Evolutionary conservation across 805 yeast genomes (phyloP).

Genomic region (Saccharomycopsis malanga): DNA sequence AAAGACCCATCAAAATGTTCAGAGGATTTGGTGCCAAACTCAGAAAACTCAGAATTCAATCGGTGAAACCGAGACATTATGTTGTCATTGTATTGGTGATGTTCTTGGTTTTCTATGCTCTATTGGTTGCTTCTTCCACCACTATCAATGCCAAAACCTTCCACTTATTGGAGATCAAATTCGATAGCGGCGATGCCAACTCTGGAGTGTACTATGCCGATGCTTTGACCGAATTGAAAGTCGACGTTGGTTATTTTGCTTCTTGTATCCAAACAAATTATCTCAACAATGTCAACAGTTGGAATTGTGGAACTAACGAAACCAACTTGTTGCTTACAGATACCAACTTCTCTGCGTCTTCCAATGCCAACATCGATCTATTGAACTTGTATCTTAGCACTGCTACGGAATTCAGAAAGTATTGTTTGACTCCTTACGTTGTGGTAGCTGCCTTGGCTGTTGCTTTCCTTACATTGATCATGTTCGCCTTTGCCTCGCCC

Average conservation of each 20-base stretch:
- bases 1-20: background rate
- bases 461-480: conserved; percentile 15
- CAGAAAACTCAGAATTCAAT: conserved; percentile 2
- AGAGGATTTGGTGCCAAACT: background rate
- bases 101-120: conserved; percentile 17
- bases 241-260: conserved; percentile 21
- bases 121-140: conserved; percentile 18
- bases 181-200: conserved; percentile 15
- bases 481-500: conserved; percentile 21
- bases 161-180: conserved; percentile 18
- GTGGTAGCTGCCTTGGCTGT: conserved; percentile 20
- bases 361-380: conserved; percentile 16
- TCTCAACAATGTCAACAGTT: conserved; percentile 8
- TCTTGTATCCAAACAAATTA: conserved; percentile 21
- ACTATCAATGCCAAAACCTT: conserved; percentile 14
- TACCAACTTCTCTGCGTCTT: conserved; percentile 11
- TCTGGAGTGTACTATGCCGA: conserved; percentile 21
- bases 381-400: conserved; percentile 16
- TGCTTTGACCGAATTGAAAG: conserved; percentile 21
- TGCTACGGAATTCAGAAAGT: conserved; percentile 19
- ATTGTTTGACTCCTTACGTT: conserved; percentile 22
- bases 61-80: conserved; percentile 21
- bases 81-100: conserved; percentile 16
- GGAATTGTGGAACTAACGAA: conserved; percentile 22
- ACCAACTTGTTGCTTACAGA: conserved; percentile 16